phyloP scores from a whole-genome alignment of 257 asterid species.

The Ophiorrhiza pumila region DNA sequence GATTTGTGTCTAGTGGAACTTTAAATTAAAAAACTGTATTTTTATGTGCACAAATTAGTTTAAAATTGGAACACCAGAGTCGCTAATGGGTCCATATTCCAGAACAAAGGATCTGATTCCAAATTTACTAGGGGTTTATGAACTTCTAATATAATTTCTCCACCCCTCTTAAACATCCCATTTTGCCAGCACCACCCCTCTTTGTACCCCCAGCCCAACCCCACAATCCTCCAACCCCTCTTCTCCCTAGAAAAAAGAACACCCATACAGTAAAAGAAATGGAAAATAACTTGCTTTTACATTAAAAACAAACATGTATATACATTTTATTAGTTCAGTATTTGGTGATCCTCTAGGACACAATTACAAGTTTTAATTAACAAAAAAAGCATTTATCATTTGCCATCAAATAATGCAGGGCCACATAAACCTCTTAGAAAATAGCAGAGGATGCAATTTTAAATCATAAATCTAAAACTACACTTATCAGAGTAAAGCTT shows the following conservation, averaged over 20 bases:
- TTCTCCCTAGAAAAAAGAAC: no score
- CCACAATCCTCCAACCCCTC: no score
- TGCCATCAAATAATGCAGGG: not conserved
- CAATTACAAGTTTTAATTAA: not conserved
- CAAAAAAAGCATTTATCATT: not conserved
- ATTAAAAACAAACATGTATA: not conserved
- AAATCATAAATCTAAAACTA: not conserved
- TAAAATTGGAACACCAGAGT: no score
- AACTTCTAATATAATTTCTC: no score
- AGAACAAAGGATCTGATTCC: not conserved
- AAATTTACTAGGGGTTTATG: not conserved
- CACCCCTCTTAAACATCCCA: not conserved
- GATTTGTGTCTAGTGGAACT: not conserved
- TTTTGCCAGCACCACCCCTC: not conserved
- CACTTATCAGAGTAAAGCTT: no score
- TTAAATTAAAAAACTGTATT: no score
- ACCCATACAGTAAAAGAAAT: no score
- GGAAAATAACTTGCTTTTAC: no score
- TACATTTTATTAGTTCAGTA: not conserved
- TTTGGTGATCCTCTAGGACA: not conserved
- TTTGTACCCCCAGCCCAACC: no score
- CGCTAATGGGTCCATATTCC: no score
- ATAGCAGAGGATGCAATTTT: not conserved
- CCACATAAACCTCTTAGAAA: not conserved
- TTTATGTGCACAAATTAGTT: no score